A percentile compares a stretch with the other conserved stretches of the same genome.
phyloP scores from a whole-genome alignment of 495 filamentous ascomycete species.

The Hypomontagnella submonticulosa region DNA sequence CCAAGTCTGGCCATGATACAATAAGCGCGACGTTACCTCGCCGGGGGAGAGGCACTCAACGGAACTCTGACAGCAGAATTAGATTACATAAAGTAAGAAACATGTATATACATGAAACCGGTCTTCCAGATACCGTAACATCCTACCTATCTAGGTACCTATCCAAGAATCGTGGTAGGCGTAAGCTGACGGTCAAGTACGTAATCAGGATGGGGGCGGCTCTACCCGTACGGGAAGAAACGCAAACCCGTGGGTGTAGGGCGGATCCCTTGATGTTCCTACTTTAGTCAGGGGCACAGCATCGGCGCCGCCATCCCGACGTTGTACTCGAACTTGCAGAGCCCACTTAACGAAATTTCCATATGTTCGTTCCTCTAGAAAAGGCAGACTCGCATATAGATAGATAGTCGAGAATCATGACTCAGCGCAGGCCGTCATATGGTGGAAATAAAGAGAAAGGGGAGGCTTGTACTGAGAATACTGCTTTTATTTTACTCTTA shows the following conservation, averaged over 20 bases:
- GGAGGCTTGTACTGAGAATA: not conserved
- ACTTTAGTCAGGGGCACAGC: slow-evolving; percentile 30
- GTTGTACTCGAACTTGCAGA: slow-evolving; percentile 3
- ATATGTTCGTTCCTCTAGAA: not conserved
- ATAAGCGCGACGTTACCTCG: too few species aligned
- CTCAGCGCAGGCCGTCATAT: too few species aligned
- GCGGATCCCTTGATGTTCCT: slow-evolving; percentile 11
- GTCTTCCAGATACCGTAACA: slow-evolving; percentile 21
- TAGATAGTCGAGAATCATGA: not conserved
- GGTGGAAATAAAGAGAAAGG: too few species aligned
- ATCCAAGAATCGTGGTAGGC: not conserved
- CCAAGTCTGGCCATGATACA: too few species aligned
- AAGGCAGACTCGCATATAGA: slow-evolving; percentile 16
- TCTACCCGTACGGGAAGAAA: slow-evolving; percentile 32
- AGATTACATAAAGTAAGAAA: too few species aligned
- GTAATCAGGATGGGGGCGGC: slow-evolving; percentile 35
- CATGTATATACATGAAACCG: slow-evolving; percentile 24
- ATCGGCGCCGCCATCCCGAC: slow-evolving; percentile 13
- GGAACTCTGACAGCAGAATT: not conserved
- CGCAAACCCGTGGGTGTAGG: slow-evolving; percentile 6
- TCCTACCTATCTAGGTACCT: slow-evolving; percentile 21
- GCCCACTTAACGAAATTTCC: not conserved
- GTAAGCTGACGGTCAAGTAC: slow-evolving; percentile 20
- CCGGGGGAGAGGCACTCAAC: too few species aligned
- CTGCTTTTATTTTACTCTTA: too few species aligned